phyloP scores from a whole-genome alignment of 768 basidiomycete species.

The Mycena indigotica region DNA sequence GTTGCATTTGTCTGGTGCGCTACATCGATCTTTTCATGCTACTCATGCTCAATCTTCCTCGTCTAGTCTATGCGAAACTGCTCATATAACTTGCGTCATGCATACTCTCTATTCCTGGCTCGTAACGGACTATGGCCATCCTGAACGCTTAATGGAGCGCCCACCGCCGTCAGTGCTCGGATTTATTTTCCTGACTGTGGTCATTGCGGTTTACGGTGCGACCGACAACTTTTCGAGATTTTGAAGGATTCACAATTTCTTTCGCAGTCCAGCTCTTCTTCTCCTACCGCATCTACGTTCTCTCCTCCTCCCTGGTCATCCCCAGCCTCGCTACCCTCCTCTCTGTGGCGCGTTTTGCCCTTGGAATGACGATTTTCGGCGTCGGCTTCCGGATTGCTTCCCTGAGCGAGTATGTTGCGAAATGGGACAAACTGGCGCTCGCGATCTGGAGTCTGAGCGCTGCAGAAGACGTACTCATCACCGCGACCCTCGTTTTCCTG shows the following conservation, averaged over 20 bases:
- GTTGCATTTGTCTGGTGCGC: background rate
- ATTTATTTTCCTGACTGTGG: background rate
- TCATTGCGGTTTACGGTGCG: background rate
- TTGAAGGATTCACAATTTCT: background rate
- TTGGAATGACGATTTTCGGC: background rate
- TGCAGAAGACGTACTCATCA: background rate
- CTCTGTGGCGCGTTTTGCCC: background rate
- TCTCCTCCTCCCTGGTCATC: background rate
- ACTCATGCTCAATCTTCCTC: background rate
- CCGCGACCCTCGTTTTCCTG: background rate
- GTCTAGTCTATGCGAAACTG: background rate
- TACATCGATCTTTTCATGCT: background rate
- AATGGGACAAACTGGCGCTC: background rate
- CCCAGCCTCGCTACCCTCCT: background rate
- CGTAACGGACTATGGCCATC: background rate
- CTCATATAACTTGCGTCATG: background rate
- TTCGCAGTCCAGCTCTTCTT: background rate
- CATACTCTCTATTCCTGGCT: background rate
- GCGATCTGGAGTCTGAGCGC: background rate
- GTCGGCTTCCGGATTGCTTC: background rate
- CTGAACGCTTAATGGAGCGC: background rate
- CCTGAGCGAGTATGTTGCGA: background rate
- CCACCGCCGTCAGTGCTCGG: background rate
- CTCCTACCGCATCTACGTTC: background rate
- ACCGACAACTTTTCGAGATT: background rate